Percentiles rank a stretch among this genome's conserved stretches.
phyloP scores from a whole-genome alignment of 352 stramenopile genomes.

The Pythium apleroticum region DNA sequence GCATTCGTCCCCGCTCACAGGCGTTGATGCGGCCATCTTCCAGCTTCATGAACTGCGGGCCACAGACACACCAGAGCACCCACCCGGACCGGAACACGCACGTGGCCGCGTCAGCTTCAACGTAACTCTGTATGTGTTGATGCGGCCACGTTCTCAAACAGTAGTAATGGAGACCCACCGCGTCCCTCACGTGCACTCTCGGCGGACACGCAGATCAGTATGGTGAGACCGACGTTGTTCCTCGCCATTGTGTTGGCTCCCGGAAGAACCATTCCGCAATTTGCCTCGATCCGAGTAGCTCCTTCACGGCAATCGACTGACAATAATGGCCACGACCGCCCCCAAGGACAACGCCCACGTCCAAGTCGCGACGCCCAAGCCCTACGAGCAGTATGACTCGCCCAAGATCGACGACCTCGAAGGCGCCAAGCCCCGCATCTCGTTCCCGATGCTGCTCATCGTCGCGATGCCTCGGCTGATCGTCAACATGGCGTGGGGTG shows the following conservation, averaged over 20 bases:
- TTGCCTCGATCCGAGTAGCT: not conserved
- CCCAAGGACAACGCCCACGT: slow-evolving; percentile 3
- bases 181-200: not conserved
- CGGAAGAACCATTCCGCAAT: not conserved
- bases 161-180: not conserved
- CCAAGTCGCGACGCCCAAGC: slow-evolving; percentile 15
- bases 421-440: not conserved
- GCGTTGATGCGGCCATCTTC: not conserved
- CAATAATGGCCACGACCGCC: not conserved
- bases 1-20: not conserved
- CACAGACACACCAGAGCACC: too few relatives aligned
- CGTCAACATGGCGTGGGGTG: slow-evolving; percentile 78
- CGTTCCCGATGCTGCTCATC: slow-evolving; percentile 35
- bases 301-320: not conserved
- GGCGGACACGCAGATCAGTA: not conserved
- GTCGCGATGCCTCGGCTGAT: slow-evolving; percentile 67
- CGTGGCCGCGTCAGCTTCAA: not conserved
- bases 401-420: slow-evolving; percentile 18
- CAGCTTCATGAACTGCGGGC: too few relatives aligned
- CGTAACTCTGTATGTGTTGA: not conserved
- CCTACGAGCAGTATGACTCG: slow-evolving; percentile 20
- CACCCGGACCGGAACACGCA: not conserved
- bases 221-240: not conserved
- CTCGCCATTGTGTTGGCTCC: not conserved
- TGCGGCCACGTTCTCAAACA: not conserved